phyloP scores from a whole-genome alignment of 2,329 filamentous ascomycete genomes.

The Xylaria sp. region DNA sequence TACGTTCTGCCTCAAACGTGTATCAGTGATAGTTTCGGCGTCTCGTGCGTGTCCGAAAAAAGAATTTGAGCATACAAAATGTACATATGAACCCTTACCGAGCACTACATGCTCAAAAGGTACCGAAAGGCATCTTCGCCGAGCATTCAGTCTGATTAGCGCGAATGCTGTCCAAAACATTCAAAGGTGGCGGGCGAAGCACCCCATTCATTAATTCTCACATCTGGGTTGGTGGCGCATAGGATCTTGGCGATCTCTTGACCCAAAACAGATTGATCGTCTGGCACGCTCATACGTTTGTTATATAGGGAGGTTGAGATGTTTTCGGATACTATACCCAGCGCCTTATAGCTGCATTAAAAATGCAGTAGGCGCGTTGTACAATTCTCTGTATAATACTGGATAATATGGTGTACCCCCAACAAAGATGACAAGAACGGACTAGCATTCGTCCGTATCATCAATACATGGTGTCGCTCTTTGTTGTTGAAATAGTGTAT shows the following conservation, averaged over 20 bases:
- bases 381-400: slow-evolving; percentile 33
- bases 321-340: slow-evolving; percentile 33
- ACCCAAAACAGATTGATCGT: background rate
- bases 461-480: background rate
- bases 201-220: background rate
- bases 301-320: slow-evolving; percentile 26
- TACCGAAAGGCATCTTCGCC: background rate
- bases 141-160: background rate
- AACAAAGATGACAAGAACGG: background rate
- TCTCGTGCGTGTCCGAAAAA: slow-evolving; percentile 10
- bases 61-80: slow-evolving; percentile 22
- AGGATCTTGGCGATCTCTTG: slow-evolving; percentile 8
- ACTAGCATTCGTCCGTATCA: background rate
- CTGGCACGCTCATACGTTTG: background rate
- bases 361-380: slow-evolving; percentile 30
- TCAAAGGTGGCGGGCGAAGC: no score
- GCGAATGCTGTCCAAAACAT: background rate
- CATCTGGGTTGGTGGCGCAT: background rate
- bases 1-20: background rate
- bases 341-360: slow-evolving; percentile 25
- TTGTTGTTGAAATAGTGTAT: no score
- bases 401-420: slow-evolving; percentile 22
- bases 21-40: slow-evolving; percentile 22
- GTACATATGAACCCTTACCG: slow-evolving; percentile 5
- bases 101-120: slow-evolving; percentile 8